phyloP scores from a whole-genome alignment of 192 early-diverging fungal genomes.

The Coemansia sp. region DNA sequence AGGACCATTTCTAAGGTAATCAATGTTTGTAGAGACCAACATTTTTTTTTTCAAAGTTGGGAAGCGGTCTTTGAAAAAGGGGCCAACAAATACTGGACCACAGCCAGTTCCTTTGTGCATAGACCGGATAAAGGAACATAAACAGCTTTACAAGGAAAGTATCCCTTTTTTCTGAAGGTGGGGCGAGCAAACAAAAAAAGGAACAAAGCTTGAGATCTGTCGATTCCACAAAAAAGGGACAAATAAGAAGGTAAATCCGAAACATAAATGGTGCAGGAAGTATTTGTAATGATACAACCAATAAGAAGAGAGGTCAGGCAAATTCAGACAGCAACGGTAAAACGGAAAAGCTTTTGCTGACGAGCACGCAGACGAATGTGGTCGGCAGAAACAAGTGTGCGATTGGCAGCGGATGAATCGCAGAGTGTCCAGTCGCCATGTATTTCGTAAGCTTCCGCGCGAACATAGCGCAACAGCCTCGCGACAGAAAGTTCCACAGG shows the following conservation, averaged over 20 bases:
- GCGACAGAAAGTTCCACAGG: neutral
- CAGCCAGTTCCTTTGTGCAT: neutral
- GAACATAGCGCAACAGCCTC: neutral
- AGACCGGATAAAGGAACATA: neutral
- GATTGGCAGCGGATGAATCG: conserved; percentile 4
- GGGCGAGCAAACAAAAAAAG: conserved; percentile 3
- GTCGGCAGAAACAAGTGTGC: conserved; percentile 1
- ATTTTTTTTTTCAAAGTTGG: too few relatives aligned
- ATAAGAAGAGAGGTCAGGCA: too few relatives aligned
- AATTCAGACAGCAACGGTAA: neutral
- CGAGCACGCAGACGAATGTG: conserved; percentile 10
- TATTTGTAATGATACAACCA: too few relatives aligned
- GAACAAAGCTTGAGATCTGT: neutral
- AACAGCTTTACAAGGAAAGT: too few relatives aligned
- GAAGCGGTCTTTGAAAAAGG: too few relatives aligned
- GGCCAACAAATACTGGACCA: neutral
- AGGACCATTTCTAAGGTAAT: too few relatives aligned
- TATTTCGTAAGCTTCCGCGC: too few relatives aligned
- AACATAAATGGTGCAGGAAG: too few relatives aligned
- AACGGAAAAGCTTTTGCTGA: conserved; percentile 25
- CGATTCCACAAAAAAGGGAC: conserved; percentile 3
- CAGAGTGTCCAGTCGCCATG: conserved; percentile 38
- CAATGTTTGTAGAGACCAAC: too few relatives aligned
- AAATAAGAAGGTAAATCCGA: neutral
- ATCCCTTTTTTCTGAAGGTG: too few relatives aligned